A percentile compares a stretch with the other conserved stretches of the same genome.
phyloP scores from a whole-genome alignment of 208 protist genomes.

The Wallacemonas sp. region DNA sequence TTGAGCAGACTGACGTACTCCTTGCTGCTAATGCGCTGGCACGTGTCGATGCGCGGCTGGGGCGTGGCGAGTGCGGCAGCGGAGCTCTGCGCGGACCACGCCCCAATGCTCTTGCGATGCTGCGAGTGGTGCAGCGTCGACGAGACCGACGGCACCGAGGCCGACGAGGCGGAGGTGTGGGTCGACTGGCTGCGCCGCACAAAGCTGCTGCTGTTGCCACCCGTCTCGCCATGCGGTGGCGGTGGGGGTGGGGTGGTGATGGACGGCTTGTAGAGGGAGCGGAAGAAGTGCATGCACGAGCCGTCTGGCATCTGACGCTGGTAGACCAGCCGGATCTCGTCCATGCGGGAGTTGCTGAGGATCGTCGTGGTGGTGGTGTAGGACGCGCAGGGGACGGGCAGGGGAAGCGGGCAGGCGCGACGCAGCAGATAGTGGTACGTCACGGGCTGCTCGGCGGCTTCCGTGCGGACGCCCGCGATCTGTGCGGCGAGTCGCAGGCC shows the following conservation, averaged over 20 bases:
- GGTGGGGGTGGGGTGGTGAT: not conserved
- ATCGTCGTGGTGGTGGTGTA: constrained; percentile 53
- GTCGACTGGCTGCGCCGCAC: constrained; percentile 8
- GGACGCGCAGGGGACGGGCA: constrained; percentile 39
- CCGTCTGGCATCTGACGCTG: constrained; percentile 48
- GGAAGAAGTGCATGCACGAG: constrained; percentile 71
- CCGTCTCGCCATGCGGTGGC: not conserved
- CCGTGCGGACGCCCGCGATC: constrained; percentile 31
- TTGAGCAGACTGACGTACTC: constrained; percentile 69
- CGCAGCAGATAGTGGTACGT: constrained; percentile 47
- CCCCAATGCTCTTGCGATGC: constrained; percentile 13
- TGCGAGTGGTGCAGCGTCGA: not conserved
- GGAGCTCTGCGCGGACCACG: not conserved
- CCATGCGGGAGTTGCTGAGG: constrained; percentile 51
- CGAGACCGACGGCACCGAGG: not conserved
- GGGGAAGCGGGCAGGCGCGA: constrained; percentile 29
- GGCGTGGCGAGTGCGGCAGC: not conserved
- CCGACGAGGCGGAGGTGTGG: not conserved
- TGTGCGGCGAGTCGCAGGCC: constrained; percentile 67
- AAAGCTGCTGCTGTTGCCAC: not conserved
- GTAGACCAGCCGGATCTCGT: constrained; percentile 65
- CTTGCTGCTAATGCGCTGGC: constrained; percentile 69
- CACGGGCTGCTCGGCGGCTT: constrained; percentile 23
- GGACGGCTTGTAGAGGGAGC: constrained; percentile 28
- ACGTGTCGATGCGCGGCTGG: constrained; percentile 44